Percentiles rank a stretch among this genome's conserved stretches.
Evolutionary conservation across 2,329 filamentous ascomycete species (phyloP).

Genomic region (Hypoxylon sp.): DNA sequence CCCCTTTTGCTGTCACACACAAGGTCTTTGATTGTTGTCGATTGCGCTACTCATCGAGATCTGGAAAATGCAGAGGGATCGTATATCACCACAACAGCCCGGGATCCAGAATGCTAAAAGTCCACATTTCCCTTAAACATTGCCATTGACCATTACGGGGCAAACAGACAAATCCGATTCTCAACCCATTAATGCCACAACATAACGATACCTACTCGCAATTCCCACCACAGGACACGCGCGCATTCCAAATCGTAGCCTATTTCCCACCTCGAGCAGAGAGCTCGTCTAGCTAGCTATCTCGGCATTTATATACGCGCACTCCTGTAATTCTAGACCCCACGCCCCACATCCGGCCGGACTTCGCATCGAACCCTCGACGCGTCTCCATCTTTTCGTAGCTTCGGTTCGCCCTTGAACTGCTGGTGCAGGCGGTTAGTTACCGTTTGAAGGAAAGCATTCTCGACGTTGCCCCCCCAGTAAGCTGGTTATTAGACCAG

Average conservation of each 20-base stretch:
- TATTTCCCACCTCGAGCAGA: conserved; percentile 8
- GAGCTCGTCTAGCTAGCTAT: conserved; percentile 18
- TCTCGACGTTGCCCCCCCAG: conserved; percentile 25
- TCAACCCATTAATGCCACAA: conserved; percentile 45
- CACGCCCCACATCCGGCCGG: conserved; percentile 35
- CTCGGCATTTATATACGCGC: conserved; percentile 32
- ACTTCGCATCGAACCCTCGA: conserved; percentile 37
- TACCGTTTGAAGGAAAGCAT: conserved; percentile 18
- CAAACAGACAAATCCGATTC: conserved; percentile 46
- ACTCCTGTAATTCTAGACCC: conserved; percentile 42
- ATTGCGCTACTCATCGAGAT: conserved; percentile 50
- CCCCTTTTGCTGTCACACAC: conserved; percentile 42
- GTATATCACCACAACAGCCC: conserved; percentile 47
- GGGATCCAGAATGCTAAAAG: conserved; percentile 50
- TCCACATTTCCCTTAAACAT: conserved; percentile 52
- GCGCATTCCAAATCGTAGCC: conserved; percentile 25
- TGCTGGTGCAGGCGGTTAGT: conserved; percentile 16
- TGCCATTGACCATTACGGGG: conserved; percentile 50
- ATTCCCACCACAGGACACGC: conserved; percentile 33
- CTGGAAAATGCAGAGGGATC: conserved; percentile 51
- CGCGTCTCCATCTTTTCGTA: conserved; percentile 41
- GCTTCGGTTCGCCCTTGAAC: conserved; percentile 22
- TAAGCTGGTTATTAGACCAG: conserved; percentile 52
- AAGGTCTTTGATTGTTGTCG: conserved; percentile 40
- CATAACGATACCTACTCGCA: conserved; percentile 40